Conservation (phyloP, 768 basidiomycete genomes). For the Podaxis carcinomalis region DNA sequence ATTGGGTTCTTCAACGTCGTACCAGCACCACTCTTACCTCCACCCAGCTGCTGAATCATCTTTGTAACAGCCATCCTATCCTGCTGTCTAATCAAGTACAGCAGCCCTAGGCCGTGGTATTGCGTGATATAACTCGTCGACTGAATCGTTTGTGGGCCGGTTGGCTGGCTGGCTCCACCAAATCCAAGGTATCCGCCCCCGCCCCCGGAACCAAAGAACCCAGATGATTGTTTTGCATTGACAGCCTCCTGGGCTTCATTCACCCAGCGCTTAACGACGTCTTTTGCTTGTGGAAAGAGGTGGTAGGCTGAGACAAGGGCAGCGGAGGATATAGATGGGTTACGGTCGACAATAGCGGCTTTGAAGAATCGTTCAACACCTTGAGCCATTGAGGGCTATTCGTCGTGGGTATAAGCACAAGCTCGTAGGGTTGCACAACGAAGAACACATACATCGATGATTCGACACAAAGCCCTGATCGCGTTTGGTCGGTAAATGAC, state of each 20-base stretch:
- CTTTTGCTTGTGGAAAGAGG: conserved; percentile 87
- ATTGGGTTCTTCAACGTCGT: conserved; percentile 91
- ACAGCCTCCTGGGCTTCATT: conserved; percentile 98
- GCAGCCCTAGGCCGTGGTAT: conserved; percentile 91
- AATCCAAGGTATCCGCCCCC: conserved; percentile 73
- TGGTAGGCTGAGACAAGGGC: conserved; percentile 97
- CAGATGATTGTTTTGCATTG: conserved; percentile 74
- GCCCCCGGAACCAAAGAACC: conserved; percentile 55
- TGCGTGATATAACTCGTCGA: conserved; percentile 93
- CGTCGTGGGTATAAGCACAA: conserved; percentile 7
- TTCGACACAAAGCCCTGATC: conserved; percentile 91
- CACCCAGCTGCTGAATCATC: conserved; percentile 97
- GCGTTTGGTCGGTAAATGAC: conserved; percentile 98
- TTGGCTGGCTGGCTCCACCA: conserved; percentile 47
- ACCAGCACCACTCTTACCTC: conserved; percentile 79
- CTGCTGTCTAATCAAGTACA: conserved; percentile 94
- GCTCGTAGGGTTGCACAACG: neutral
- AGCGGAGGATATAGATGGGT: conserved; percentile 91
- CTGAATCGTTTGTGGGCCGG: conserved; percentile 70
- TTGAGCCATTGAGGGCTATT: conserved; percentile 97
- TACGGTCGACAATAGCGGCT: conserved; percentile 96
- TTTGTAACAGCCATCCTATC: conserved; percentile 99
- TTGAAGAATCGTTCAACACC: conserved; percentile 99
- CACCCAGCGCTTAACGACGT: conserved; percentile 98
- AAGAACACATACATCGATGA: conserved; percentile 82